phyloP scores from a whole-genome alignment of 805 yeast species.

The Saturnispora bothae region DNA sequence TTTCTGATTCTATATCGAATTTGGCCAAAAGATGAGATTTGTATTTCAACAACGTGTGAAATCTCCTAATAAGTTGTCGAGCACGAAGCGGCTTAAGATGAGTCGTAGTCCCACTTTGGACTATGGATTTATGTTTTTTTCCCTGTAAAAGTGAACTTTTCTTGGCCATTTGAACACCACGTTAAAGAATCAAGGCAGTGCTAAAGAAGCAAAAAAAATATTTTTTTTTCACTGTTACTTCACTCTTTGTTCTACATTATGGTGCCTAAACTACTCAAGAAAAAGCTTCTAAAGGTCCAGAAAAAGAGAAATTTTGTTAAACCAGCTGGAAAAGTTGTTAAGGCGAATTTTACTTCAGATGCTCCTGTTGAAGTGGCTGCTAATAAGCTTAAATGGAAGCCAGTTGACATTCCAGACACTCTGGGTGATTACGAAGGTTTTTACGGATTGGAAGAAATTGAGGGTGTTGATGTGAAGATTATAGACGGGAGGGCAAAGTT shows the following conservation, averaged over 20 bases:
- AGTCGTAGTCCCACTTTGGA: too few species aligned
- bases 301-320: background rate
- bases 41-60: conserved; percentile 59
- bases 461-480: conserved; percentile 78
- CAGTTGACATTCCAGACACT: conserved; percentile 74
- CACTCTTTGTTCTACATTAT: background rate
- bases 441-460: conserved; percentile 87
- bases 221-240: background rate
- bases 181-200: background rate
- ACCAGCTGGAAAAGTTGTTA: conserved; percentile 5
- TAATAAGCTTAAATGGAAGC: conserved; percentile 59
- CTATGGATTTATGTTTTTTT: too few species aligned
- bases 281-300: conserved; percentile 1
- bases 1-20: conserved; percentile 3
- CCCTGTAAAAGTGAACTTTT: too few species aligned
- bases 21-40: conserved; percentile 30
- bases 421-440: conserved; percentile 84
- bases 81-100: conserved; percentile 60
- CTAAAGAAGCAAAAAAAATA: conserved; percentile 4
- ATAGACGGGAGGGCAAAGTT: conserved; percentile 60
- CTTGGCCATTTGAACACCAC: conserved; percentile 2
- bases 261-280: conserved; percentile 6
- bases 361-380: conserved; percentile 25
- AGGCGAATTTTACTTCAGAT: conserved; percentile 2
- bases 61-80: conserved; percentile 65